Conservation (phyloP, 305 asterid genomes). For the Withania somnifera region DNA sequence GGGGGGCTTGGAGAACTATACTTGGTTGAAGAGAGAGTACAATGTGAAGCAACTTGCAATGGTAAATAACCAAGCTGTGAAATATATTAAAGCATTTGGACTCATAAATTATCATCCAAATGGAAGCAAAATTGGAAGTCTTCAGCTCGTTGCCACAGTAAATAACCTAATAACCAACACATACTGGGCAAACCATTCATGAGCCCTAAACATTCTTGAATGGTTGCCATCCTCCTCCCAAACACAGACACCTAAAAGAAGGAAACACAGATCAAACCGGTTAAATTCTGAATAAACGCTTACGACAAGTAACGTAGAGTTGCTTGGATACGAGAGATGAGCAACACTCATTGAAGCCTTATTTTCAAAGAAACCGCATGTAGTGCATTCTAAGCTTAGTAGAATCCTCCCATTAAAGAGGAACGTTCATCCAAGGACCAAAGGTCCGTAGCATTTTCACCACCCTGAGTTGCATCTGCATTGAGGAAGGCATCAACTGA, state of each 20-base stretch:
- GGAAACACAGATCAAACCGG: too few species aligned
- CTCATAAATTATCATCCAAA: constrained; percentile 17
- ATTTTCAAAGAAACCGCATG: too few species aligned
- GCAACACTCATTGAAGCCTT: constrained; percentile 49
- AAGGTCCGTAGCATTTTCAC: constrained; percentile 43
- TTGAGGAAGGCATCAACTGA: constrained; percentile 55
- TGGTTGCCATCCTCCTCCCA: constrained; percentile 18
- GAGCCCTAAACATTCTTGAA: constrained; percentile 41
- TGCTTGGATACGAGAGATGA: not conserved
- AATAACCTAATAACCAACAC: constrained; percentile 15
- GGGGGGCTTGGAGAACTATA: too few species aligned
- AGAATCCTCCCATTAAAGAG: constrained; percentile 42
- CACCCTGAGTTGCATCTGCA: constrained; percentile 45
- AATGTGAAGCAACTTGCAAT: not conserved
- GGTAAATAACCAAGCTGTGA: not conserved
- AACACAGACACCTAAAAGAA: too few species aligned
- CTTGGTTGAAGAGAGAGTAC: not conserved
- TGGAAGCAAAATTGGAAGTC: constrained; percentile 13
- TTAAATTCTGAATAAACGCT: too few species aligned
- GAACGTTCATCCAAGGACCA: constrained; percentile 71
- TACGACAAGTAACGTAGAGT: not conserved
- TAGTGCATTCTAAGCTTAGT: constrained; percentile 24
- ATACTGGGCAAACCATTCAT: constrained; percentile 17
- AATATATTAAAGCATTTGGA: not conserved
- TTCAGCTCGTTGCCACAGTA: constrained; percentile 7